Conservation (phyloP, 164 flowering plant genomes). For the Platanus orientalis region DNA sequence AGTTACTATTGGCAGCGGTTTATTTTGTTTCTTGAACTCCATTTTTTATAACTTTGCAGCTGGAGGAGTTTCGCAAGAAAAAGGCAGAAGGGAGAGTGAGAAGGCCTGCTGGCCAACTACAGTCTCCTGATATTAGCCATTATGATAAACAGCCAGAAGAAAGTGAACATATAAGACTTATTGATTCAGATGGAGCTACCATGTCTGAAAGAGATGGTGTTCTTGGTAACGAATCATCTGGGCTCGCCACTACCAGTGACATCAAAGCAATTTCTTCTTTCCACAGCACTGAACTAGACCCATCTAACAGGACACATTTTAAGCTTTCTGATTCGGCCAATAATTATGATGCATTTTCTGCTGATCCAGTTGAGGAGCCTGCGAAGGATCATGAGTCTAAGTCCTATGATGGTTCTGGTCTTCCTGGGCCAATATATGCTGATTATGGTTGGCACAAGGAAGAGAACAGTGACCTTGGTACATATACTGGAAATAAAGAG, state of each 20-base stretch:
- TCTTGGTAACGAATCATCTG: constrained; percentile 17
- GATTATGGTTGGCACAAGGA: constrained; percentile 16
- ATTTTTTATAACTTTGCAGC: constrained; percentile 32
- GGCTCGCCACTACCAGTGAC: constrained; percentile 11
- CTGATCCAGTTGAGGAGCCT: constrained; percentile 18
- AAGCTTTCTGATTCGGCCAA: constrained; percentile 10
- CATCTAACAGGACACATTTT: constrained; percentile 16
- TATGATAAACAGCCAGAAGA: constrained; percentile 32
- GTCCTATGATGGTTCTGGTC: constrained; percentile 20
- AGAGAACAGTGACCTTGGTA: constrained; percentile 16
- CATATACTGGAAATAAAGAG: constrained; percentile 16
- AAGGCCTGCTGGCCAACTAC: constrained; percentile 37
- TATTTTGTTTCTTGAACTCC: not conserved
- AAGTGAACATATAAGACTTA: constrained; percentile 22
- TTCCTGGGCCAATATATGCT: constrained; percentile 15
- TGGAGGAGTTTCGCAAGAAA: constrained; percentile 88
- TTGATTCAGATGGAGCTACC: constrained; percentile 44
- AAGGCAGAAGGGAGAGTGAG: constrained; percentile 65
- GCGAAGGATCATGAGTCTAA: constrained; percentile 23
- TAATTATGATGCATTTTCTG: constrained; percentile 13
- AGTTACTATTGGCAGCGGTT: not conserved
- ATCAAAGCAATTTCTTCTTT: constrained; percentile 19
- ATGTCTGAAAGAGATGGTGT: constrained; percentile 35
- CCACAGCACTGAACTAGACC: constrained; percentile 23
- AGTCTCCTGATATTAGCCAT: constrained; percentile 21